Evolutionary conservation across 345 rosid genomes (phyloP).

Genomic region (Corchorus capsularis): DNA sequence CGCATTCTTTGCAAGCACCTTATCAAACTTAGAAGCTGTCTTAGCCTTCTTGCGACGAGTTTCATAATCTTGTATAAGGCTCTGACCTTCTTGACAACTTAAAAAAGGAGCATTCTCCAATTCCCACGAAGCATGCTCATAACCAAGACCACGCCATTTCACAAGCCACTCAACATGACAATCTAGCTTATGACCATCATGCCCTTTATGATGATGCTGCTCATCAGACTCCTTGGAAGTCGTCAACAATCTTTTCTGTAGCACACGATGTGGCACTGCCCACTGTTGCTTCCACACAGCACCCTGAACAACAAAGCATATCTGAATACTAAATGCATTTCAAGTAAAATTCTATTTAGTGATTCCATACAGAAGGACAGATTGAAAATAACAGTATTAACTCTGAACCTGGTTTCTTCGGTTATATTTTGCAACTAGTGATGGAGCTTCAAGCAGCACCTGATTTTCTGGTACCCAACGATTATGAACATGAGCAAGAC

Average conservation of each 20-base stretch:
- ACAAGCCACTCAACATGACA: constrained; percentile 60
- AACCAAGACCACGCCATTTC: constrained; percentile 61
- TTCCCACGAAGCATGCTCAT: constrained; percentile 64
- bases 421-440: constrained; percentile 44
- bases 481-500: constrained; percentile 66
- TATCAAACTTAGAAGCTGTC: constrained; percentile 25
- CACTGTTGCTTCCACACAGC: constrained; percentile 44
- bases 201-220: constrained; percentile 4
- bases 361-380: not conserved
- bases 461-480: constrained; percentile 54
- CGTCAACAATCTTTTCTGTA: constrained; percentile 37
- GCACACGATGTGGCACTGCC: constrained; percentile 49
- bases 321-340: not conserved
- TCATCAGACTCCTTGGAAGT: constrained; percentile 26
- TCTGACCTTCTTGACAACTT: constrained; percentile 35
- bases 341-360: not conserved
- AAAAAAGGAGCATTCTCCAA: constrained; percentile 44
- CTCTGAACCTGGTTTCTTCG: constrained; percentile 40
- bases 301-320: constrained; percentile 31
- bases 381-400: not conserved
- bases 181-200: constrained; percentile 5
- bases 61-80: constrained; percentile 47
- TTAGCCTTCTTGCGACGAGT: constrained; percentile 37
- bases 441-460: constrained; percentile 44
- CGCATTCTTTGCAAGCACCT: constrained; percentile 28